Percentiles rank a stretch among this genome's conserved stretches.
Conservation (phyloP, 2,329 filamentous ascomycete species). For the Penicillium sp. region DNA sequence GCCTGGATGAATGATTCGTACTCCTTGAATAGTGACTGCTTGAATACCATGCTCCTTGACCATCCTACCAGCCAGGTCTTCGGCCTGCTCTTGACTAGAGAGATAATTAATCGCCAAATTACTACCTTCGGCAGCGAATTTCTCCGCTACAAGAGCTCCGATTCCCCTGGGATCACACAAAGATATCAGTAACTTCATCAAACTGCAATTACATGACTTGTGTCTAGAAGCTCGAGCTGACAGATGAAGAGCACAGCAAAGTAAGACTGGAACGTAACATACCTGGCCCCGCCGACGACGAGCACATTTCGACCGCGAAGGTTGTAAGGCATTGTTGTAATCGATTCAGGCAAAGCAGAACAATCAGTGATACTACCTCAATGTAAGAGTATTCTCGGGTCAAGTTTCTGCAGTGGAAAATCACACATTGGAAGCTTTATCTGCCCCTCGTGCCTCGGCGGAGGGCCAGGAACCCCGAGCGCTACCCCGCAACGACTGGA, state of each 20-base stretch:
- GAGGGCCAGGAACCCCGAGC: neutral
- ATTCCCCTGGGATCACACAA: neutral
- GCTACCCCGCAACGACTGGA: neutral
- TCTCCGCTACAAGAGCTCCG: constrained; percentile 2
- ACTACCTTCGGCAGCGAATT: constrained; percentile 3
- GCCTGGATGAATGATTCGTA: neutral
- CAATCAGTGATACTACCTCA: no score
- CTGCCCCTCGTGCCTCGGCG: neutral
- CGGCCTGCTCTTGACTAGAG: constrained; percentile 1
- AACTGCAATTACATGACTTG: neutral
- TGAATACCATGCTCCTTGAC: neutral
- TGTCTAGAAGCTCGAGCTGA: no score
- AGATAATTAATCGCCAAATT: constrained; percentile 5
- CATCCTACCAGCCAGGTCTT: neutral
- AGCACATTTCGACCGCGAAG: constrained; percentile 4
- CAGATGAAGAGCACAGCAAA: neutral
- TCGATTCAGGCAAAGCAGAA: neutral
- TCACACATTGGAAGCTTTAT: no score
- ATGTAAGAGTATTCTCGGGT: no score
- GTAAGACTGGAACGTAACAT: neutral
- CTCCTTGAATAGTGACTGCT: constrained; percentile 1
- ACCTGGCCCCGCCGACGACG: constrained; percentile 3
- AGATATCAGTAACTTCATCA: neutral
- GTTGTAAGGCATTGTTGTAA: constrained; percentile 1
- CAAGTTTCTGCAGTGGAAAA: no score